These are phyloP conservation scores for Xylariaceae sp. DNA, from an alignment of 2,329 filamentous ascomycete species.

Conservation along the genomic window DNA sequence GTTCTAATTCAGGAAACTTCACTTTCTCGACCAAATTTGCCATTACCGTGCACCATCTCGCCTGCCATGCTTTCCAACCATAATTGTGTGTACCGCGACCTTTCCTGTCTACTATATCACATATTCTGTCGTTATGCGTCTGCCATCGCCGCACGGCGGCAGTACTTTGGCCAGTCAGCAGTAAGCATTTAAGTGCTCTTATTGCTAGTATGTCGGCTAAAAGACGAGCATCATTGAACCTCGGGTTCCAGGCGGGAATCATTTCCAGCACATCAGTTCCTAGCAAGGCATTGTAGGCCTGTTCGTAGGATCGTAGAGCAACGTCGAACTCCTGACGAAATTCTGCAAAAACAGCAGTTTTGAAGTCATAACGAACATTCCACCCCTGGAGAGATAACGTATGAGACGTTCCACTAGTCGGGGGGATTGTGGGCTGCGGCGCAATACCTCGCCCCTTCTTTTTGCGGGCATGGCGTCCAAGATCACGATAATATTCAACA, in stretches of 20 bases:
- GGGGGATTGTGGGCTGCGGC: slow-evolving; percentile 81
- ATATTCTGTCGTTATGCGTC: slow-evolving; percentile 74
- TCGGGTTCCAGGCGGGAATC: slow-evolving; percentile 85
- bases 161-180: slow-evolving; percentile 82
- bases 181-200: slow-evolving; percentile 78
- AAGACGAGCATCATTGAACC: slow-evolving; percentile 92
- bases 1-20: slow-evolving; percentile 56
- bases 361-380: slow-evolving; percentile 95
- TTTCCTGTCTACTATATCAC: slow-evolving; percentile 78
- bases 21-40: slow-evolving; percentile 63
- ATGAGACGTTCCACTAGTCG: slow-evolving; percentile 83
- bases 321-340: slow-evolving; percentile 92
- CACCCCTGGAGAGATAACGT: slow-evolving; percentile 85
- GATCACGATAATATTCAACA: slow-evolving; percentile 90
- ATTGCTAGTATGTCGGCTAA: slow-evolving; percentile 82
- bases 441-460: slow-evolving; percentile 82
- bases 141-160: slow-evolving; percentile 82
- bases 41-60: slow-evolving; percentile 71
- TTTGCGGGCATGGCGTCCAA: slow-evolving; percentile 88
- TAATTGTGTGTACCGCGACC: slow-evolving; percentile 89
- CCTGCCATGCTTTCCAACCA: slow-evolving; percentile 93
- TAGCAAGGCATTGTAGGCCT: slow-evolving; percentile 83
- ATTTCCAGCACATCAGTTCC: slow-evolving; percentile 84
- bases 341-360: slow-evolving; percentile 87
- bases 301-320: slow-evolving; percentile 83